phyloP scores from a whole-genome alignment of 768 basidiomycete species.

The Tylopilus balloui region DNA sequence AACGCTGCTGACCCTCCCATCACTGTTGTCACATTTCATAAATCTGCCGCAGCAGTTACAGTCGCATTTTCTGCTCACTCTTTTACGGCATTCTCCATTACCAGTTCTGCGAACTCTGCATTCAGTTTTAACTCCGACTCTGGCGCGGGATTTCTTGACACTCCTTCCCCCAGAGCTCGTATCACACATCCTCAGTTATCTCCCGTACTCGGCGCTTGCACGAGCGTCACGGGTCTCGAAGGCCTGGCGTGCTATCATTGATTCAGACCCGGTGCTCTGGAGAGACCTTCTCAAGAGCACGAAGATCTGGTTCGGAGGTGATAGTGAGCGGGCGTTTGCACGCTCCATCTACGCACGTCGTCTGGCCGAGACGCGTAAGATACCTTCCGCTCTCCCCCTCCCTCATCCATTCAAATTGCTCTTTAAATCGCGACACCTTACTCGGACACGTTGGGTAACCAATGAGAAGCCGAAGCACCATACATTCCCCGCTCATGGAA shows the following conservation, averaged over 20 bases:
- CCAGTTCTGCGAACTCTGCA: slow-evolving; percentile 88
- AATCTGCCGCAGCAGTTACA: slow-evolving; percentile 77
- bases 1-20: slow-evolving; percentile 81
- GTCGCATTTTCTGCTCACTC: slow-evolving; percentile 89
- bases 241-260: slow-evolving; percentile 88
- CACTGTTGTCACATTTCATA: slow-evolving; percentile 77
- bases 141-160: slow-evolving; percentile 92
- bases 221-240: slow-evolving; percentile 86
- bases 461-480: slow-evolving; percentile 69
- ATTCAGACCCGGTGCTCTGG: slow-evolving; percentile 89
- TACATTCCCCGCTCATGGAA: slow-evolving; percentile 84
- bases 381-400: slow-evolving; percentile 53
- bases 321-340: slow-evolving; percentile 78
- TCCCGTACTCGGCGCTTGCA: slow-evolving; percentile 78
- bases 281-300: slow-evolving; percentile 77
- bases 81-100: slow-evolving; percentile 87
- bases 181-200: slow-evolving; percentile 79
- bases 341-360: slow-evolving; percentile 63
- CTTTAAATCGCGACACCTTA: slow-evolving; percentile 86
- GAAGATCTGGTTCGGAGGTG: slow-evolving; percentile 85
- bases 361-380: slow-evolving; percentile 34
- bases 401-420: slow-evolving; percentile 89
- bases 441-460: slow-evolving; percentile 74
- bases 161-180: slow-evolving; percentile 90
- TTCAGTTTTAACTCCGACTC: slow-evolving; percentile 81